A percentile compares a stretch with the other conserved stretches of the same genome.
Evolutionary conservation across 2,329 filamentous ascomycete genomes (phyloP).

Genomic region (Cercospora canescens): DNA sequence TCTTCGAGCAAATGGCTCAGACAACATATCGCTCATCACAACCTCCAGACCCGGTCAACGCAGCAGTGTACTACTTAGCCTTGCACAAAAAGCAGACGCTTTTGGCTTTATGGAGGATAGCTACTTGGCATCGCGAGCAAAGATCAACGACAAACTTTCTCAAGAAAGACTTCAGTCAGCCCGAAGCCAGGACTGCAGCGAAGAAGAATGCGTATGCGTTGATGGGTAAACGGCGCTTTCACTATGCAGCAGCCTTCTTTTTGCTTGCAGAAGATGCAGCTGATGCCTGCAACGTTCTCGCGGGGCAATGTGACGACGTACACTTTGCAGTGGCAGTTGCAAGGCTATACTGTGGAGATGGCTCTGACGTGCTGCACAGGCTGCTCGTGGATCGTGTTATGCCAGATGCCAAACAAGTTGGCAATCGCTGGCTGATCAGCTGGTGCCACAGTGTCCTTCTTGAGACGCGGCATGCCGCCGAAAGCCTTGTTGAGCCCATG

Average conservation of each 20-base stretch:
- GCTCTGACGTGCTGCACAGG: constrained; percentile 69
- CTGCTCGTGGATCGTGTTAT: constrained; percentile 81
- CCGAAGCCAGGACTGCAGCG: constrained; percentile 83
- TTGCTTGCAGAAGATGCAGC: constrained; percentile 80
- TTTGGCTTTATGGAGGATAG: constrained; percentile 92
- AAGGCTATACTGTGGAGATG: constrained; percentile 84
- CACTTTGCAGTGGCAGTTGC: constrained; percentile 88
- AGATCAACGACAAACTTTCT: constrained; percentile 74
- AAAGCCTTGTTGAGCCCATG: constrained; percentile 69
- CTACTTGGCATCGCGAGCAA: constrained; percentile 85
- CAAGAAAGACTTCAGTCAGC: constrained; percentile 85
- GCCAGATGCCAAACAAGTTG: constrained; percentile 72
- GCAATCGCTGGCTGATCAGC: constrained; percentile 89
- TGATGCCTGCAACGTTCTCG: constrained; percentile 82
- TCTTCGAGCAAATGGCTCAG: constrained; percentile 87
- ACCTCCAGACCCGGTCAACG: constrained; percentile 85
- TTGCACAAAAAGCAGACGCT: constrained; percentile 85
- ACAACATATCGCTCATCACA: constrained; percentile 91
- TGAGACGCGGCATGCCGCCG: constrained; percentile 78
- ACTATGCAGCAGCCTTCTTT: constrained; percentile 96
- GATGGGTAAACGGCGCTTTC: constrained; percentile 86
- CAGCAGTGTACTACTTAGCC: constrained; percentile 87
- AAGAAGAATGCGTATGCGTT: constrained; percentile 96
- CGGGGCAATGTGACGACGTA: constrained; percentile 83
- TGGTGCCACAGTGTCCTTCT: constrained; percentile 95